A percentile compares a stretch with the other conserved stretches of the same genome.
These are phyloP conservation scores for Kwoniella sp. DNA, from an alignment of 768 basidiomycete genomes.

Conservation along the genomic window DNA sequence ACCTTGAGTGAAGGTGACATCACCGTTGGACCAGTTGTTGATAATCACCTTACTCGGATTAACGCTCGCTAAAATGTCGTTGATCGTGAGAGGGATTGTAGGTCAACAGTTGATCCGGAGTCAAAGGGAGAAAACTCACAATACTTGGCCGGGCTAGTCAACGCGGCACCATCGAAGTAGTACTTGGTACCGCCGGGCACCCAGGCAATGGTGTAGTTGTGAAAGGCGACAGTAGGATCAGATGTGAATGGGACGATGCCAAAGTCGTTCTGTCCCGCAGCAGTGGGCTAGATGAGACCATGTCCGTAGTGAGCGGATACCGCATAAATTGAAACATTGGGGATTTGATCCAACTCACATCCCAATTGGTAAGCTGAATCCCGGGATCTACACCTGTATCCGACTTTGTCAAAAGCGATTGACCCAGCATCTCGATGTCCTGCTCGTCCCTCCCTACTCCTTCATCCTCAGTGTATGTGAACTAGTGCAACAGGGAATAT, in stretches of 20 bases:
- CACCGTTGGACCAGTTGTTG: conserved; percentile 31
- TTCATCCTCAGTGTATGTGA: conserved; percentile 19
- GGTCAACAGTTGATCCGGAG: background rate
- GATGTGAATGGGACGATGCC: conserved; percentile 21
- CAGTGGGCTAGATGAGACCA: conserved; percentile 9
- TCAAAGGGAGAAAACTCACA: conserved; percentile 21
- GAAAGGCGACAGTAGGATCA: conserved; percentile 22
- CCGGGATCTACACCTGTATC: conserved; percentile 11
- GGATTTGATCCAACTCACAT: conserved; percentile 4
- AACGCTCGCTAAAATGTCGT: conserved; percentile 14
- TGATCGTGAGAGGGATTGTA: background rate
- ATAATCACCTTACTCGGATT: conserved; percentile 25
- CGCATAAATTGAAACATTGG: background rate
- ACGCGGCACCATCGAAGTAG: conserved; percentile 17
- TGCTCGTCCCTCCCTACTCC: conserved; percentile 6
- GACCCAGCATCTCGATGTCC: conserved; percentile 18
- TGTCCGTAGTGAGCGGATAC: background rate
- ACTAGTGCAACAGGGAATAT: conserved; percentile 1
- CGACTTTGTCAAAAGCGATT: conserved; percentile 8
- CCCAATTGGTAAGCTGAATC: conserved; percentile 30
- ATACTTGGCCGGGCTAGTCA: conserved; percentile 22
- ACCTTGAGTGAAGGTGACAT: conserved; percentile 19
- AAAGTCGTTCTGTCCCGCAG: conserved; percentile 4
- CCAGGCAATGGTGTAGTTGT: conserved; percentile 33
- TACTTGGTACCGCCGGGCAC: conserved; percentile 23